phyloP scores from a whole-genome alignment of 2,329 filamentous ascomycete species.

The Botrytis fabae region DNA sequence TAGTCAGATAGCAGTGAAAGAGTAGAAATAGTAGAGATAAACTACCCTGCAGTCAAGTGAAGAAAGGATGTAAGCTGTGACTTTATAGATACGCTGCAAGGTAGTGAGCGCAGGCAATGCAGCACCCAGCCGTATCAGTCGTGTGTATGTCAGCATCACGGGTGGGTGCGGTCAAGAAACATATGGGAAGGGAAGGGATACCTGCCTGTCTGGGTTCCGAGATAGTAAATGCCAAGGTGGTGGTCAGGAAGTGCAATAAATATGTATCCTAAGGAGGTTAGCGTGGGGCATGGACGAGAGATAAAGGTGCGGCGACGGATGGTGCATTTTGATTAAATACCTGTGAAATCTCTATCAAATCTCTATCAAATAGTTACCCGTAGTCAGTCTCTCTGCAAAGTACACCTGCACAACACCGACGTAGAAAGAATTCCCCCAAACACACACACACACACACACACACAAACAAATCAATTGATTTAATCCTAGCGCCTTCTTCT shows the following conservation, averaged over 20 bases:
- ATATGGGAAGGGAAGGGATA: neutral
- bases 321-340: too few species aligned
- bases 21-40: too few species aligned
- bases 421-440: neutral
- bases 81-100: neutral
- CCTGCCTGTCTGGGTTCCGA: neutral
- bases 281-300: neutral
- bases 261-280: neutral
- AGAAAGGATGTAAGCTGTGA: neutral
- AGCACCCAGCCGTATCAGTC: too few species aligned
- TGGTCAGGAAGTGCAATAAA: neutral
- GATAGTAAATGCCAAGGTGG: neutral
- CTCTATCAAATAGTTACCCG: too few species aligned
- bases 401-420: too few species aligned
- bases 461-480: neutral
- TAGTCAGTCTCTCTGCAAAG: too few species aligned
- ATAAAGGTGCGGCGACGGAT: too few species aligned
- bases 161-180: neutral
- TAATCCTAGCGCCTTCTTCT: slow-evolving; percentile 4
- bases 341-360: too few species aligned
- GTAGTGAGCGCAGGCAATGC: neutral
- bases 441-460: neutral
- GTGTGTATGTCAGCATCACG: neutral
- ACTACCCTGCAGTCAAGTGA: neutral
- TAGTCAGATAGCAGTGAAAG: too few species aligned